Base-by-base conservation (phyloP, 2,329 filamentous ascomycete species). In the Penicillium polonicum region DNA sequence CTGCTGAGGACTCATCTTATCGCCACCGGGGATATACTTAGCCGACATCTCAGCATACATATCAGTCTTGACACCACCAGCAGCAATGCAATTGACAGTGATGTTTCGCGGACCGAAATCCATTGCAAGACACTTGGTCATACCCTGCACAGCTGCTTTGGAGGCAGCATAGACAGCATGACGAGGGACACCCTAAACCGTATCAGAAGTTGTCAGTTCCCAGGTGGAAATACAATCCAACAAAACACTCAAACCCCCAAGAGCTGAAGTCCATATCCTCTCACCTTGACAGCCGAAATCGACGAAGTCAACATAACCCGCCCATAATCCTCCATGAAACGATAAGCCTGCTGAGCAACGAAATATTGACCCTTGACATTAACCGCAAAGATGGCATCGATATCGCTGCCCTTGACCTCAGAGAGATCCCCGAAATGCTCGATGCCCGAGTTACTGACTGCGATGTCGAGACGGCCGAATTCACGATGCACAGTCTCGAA, bases 281-380 rank as follows among this genome's bases (percentile, higher is more conserved):
- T 23, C 39, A 66, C 64, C 61, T 62, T 65, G 0, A 63, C 61
- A 13, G 64, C 64, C 9, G 63, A 66, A 48, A 66, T 65, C 12
- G 64, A 66, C 21, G 64, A 65, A 17, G 64, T 66, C 48, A 65
- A 33, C 51, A 66, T 65, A 15, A 66, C 51, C 5, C 64, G 49
- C 21, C 64, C 64, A 45, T 55, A 58, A 41, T 64, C 63, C 27
- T 45, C 60, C 63, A 66, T 60, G 43, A 65, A 55, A 27, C 58
- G 59, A 55, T 58, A 62, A 17, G 64, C 64, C 53, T 63, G 58
- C 38, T 66, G 61, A 23, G 63, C 63, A 36, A 66, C 64, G 56
- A 66, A 65, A 49, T 64, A 66, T 51, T 66, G 64, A 1, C 63
- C 63, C 53, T 66, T 66, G 5, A 66, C 61, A 52, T 66, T 66